phyloP scores from a whole-genome alignment of 139 green algal species.

The Dunaliella primolecta region DNA sequence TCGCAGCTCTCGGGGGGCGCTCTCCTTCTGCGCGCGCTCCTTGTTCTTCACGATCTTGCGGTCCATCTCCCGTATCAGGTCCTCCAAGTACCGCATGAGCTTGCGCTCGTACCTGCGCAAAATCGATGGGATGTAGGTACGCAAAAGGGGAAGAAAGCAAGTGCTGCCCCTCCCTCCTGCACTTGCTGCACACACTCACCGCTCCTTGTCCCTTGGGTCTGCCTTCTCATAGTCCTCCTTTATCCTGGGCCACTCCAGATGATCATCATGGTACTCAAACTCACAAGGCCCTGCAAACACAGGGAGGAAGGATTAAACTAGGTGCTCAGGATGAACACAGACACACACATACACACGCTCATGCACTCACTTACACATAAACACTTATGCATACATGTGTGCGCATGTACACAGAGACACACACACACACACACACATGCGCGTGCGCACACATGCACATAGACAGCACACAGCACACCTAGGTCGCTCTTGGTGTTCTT shows the following conservation, averaged over 20 bases:
- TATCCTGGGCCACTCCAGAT: slow-evolving; percentile 65
- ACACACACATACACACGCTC: no score
- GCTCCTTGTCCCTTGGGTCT: slow-evolving; percentile 57
- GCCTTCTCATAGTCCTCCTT: slow-evolving; percentile 63
- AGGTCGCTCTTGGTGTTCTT: slow-evolving; percentile 84
- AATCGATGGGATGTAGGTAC: not conserved
- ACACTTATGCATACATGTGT: no score
- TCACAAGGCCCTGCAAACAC: slow-evolving; percentile 61
- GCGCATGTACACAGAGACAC: no score
- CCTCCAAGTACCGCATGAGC: slow-evolving; percentile 63
- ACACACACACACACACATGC: no score
- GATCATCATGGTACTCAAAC: slow-evolving; percentile 71
- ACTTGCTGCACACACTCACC: not conserved
- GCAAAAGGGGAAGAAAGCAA: not conserved
- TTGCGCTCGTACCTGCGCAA: slow-evolving; percentile 67
- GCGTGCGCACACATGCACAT: no score
- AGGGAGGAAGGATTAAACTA: not conserved
- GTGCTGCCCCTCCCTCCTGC: not conserved
- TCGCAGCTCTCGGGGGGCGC: slow-evolving; percentile 45
- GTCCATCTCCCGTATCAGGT: slow-evolving; percentile 81
- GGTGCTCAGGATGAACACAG: no score
- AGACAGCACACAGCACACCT: no score
- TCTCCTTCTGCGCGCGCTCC: slow-evolving; percentile 73
- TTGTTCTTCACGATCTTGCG: slow-evolving; percentile 73
- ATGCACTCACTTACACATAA: no score